Evolutionary conservation across 192 early-diverging fungal genomes (phyloP).

Genomic region (Linnemannia hyalina): DNA sequence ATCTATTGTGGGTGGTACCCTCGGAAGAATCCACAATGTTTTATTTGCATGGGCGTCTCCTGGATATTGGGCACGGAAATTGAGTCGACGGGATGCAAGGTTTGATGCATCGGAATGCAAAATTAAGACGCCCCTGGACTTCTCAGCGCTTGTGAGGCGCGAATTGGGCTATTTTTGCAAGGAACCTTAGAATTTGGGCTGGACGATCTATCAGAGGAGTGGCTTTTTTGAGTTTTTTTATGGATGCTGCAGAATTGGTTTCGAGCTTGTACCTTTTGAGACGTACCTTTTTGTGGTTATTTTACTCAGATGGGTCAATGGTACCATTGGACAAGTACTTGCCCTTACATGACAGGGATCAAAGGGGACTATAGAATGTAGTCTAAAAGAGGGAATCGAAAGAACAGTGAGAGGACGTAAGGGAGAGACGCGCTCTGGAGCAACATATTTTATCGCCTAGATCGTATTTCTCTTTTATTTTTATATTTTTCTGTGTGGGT

Average conservation of each 20-base stretch:
- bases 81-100: neutral
- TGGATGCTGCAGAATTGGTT: neutral
- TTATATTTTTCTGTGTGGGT: neutral
- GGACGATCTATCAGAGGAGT: neutral
- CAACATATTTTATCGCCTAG: neutral
- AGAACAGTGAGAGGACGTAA: neutral
- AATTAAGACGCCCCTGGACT: neutral
- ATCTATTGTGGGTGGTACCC: neutral
- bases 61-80: slow-evolving; percentile 1
- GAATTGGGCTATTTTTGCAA: neutral
- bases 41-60: neutral
- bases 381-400: neutral
- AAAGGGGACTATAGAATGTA: neutral
- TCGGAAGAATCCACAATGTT: neutral
- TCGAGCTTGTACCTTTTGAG: neutral
- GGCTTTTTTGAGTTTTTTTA: neutral
- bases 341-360: neutral
- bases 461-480: neutral
- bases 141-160: neutral
- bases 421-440: neutral
- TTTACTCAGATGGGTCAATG: neutral
- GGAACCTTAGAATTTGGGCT: neutral
- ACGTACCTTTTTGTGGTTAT: neutral
- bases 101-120: neutral
- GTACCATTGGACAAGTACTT: neutral